Evolutionary conservation across 805 yeast species (phyloP), one percentile per base, ranked within the genome.

Genomic region (Starmerella sp.): DNA sequence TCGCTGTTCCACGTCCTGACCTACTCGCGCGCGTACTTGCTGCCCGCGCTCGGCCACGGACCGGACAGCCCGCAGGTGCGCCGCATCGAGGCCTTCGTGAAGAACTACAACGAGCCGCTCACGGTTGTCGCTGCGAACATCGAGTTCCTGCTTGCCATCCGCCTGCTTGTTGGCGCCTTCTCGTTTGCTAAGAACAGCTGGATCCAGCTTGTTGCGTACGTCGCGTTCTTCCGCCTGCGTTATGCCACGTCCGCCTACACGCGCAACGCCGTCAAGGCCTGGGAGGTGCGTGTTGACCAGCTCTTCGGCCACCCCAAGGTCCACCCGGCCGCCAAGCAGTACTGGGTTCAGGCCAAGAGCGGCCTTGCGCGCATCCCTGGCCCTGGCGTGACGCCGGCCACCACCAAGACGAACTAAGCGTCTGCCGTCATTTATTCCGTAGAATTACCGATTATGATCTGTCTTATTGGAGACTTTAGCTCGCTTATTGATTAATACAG

Each of bases 1-100:
- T 83, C 96, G 7, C 66, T 82, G 17, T 89, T 91, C 79, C 97
- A 90, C 67, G 81, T 80, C 10, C 73, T 89, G 64, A 82, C 84
- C 17, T 91, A 86, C 72, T 60, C 77, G 53, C 80, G 84, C 62
- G 75, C 80, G 43, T 77, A 75, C 60, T 60, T 91, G 54, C 73
- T 90, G 52, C 95, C 97, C 41, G 73, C 79, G 6, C 69, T 81
- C 29, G 76, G 77, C 54, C 51, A 69, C 56, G 54, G 66, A 5
- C 52, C 69, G 15, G 61, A 60, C 47, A 56, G 71, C 38, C 62
- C 67, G 13, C 34, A 63, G 17, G 37, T 59, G n/a, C 58, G 68
- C 34, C 54, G 61, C 42, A 67, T 82, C 43, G 74, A 71, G 53
- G 56, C 61, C 10, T 77, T 83, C 58, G 75, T 80, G 56, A 72